phyloP scores from a whole-genome alignment of 148 eudicot genomes.

The Camellia sinensis region DNA sequence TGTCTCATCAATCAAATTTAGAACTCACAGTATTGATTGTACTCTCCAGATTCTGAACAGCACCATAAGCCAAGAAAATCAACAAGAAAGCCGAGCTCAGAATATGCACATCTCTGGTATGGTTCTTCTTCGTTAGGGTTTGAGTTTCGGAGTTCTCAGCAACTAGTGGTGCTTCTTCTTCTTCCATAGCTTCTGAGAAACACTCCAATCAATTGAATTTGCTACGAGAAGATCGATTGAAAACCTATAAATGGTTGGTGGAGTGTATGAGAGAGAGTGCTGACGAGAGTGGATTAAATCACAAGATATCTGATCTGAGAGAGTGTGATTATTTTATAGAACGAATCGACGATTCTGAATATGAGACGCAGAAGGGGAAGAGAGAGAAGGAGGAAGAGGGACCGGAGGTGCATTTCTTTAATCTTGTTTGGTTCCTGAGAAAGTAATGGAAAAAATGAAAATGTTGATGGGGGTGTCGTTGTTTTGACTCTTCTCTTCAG shows the following conservation, averaged over 20 bases:
- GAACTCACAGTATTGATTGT: constrained; percentile 74
- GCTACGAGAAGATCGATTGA: background rate
- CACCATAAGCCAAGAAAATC: constrained; percentile 85
- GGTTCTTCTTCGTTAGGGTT: constrained; percentile 25
- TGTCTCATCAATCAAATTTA: background rate
- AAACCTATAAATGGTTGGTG: background rate
- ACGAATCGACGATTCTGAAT: background rate
- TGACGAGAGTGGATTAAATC: background rate
- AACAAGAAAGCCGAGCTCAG: constrained; percentile 77
- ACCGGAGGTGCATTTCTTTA: too few relatives aligned
- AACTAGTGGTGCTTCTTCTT: constrained; percentile 55
- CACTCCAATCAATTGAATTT: background rate
- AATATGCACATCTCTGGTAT: constrained; percentile 65
- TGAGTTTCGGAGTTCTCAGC: constrained; percentile 26
- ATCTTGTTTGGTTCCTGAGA: background rate
- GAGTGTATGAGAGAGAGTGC: background rate
- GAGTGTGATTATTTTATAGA: background rate
- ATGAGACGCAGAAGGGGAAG: background rate
- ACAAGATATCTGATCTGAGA: background rate
- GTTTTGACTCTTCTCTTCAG: background rate
- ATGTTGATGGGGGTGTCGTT: background rate
- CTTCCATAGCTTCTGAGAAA: constrained; percentile 31
- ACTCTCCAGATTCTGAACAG: constrained; percentile 86
- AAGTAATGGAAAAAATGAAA: background rate
- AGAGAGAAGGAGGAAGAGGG: background rate